Conservation (phyloP, 2,329 filamentous ascomycete species). For the Penicillium hesseltinei region DNA sequence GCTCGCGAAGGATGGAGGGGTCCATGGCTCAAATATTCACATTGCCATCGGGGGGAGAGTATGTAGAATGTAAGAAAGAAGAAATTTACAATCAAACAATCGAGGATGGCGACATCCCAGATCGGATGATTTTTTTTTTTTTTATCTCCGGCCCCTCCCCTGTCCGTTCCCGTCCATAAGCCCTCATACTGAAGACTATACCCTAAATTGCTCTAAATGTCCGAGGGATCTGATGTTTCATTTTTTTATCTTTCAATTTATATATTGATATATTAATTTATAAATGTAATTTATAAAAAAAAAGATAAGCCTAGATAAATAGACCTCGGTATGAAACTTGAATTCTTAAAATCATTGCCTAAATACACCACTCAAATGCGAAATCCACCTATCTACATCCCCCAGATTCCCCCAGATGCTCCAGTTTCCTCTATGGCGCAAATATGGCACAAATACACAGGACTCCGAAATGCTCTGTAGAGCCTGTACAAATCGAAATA, state of each 20-base stretch:
- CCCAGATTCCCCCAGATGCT: constrained; percentile 25
- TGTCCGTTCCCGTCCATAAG: neutral
- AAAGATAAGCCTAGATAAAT: neutral
- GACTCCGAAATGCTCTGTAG: constrained; percentile 19
- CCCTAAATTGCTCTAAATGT: neutral
- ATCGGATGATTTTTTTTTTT: constrained; percentile 1
- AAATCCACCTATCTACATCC: constrained; percentile 21
- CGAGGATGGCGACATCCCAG: constrained; percentile 18
- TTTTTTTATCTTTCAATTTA: too few species aligned
- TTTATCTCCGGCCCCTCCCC: neutral
- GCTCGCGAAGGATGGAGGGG: constrained; percentile 52
- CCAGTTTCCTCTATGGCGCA: constrained; percentile 22
- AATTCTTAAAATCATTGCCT: constrained; percentile 1
- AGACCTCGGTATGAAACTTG: neutral
- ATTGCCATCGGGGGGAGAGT: neutral
- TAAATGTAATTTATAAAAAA: constrained; percentile 1
- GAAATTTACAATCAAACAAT: neutral
- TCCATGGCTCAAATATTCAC: constrained; percentile 36
- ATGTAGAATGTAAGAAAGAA: neutral
- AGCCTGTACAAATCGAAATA: constrained; percentile 18
- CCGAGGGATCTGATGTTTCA: neutral
- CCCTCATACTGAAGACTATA: neutral
- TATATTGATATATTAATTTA: neutral
- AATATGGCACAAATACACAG: constrained; percentile 12
- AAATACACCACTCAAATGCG: constrained; percentile 13